A percentile compares a stretch with the other conserved stretches of the same genome.
phyloP scores from a whole-genome alignment of 331 rosid species.

The Rhamnella rubrinervis region DNA sequence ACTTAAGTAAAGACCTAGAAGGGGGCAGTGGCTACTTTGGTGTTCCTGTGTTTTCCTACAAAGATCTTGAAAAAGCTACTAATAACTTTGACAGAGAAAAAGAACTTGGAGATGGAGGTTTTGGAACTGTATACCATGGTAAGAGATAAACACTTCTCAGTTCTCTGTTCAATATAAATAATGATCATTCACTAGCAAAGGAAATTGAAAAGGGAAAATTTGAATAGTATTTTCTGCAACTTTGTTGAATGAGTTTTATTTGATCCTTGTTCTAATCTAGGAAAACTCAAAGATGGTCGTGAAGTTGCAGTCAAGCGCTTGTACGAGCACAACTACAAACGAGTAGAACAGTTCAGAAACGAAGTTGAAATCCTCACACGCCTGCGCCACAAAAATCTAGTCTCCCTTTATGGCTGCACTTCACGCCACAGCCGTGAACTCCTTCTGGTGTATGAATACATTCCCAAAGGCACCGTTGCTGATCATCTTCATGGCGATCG shows the following conservation, averaged over 20 bases:
- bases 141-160: not conserved
- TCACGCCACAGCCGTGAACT: constrained; percentile 53
- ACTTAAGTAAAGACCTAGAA: constrained; percentile 33
- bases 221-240: not conserved
- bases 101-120: constrained; percentile 82
- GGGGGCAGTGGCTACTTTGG: constrained; percentile 40
- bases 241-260: not conserved
- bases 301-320: constrained; percentile 72
- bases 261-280: constrained; percentile 28
- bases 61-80: constrained; percentile 65
- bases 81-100: constrained; percentile 42
- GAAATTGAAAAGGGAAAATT: not conserved
- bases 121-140: constrained; percentile 75
- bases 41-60: constrained; percentile 54
- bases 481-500: constrained; percentile 58
- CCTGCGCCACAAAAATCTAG: constrained; percentile 53
- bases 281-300: constrained; percentile 66
- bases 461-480: constrained; percentile 69
- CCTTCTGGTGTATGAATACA: constrained; percentile 69
- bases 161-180: not conserved
- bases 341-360: constrained; percentile 55
- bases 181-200: not conserved
- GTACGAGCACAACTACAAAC: constrained; percentile 47
- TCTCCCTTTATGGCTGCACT: constrained; percentile 76
- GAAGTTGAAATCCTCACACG: constrained; percentile 54